A percentile compares a stretch with the other conserved stretches of the same genome.
These are phyloP conservation scores for Rhizophagus prolifer DNA, from an alignment of 192 early-diverging fungal species.

Conservation along the genomic window DNA sequence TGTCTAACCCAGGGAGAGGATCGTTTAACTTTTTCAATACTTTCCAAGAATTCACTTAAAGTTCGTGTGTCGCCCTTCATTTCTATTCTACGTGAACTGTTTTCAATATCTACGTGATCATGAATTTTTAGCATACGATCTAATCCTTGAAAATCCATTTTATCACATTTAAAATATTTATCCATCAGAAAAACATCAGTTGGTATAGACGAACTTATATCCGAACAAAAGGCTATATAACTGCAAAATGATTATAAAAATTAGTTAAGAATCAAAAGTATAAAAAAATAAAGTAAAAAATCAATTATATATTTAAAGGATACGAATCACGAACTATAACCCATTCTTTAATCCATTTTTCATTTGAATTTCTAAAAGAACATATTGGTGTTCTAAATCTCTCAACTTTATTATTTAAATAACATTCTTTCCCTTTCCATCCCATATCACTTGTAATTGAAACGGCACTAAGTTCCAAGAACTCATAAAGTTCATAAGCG, in stretches of 20 bases:
- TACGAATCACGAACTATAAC: constrained; percentile 74
- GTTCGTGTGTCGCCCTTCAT: constrained; percentile 65
- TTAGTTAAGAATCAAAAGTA: not conserved
- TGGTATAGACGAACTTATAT: constrained; percentile 40
- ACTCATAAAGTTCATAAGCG: constrained; percentile 73
- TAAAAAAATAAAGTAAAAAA: not conserved
- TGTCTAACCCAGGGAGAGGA: constrained; percentile 62
- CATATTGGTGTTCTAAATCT: constrained; percentile 50
- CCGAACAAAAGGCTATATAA: constrained; percentile 54
- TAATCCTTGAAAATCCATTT: constrained; percentile 23
- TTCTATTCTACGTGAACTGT: constrained; percentile 63
- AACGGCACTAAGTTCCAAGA: constrained; percentile 71
- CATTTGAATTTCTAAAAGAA: constrained; percentile 28
- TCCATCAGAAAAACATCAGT: constrained; percentile 57
- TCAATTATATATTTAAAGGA: not conserved
- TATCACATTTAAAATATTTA: constrained; percentile 40
- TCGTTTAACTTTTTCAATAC: constrained; percentile 56
- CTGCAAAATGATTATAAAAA: constrained; percentile 14
- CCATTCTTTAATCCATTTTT: constrained; percentile 68
- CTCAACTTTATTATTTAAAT: constrained; percentile 64
- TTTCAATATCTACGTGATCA: constrained; percentile 56
- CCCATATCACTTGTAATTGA: constrained; percentile 76
- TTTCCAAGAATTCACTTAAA: constrained; percentile 69
- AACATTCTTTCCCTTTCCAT: constrained; percentile 84
- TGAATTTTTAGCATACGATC: constrained; percentile 50